These are phyloP conservation scores for Actinomortierella wolfii DNA, from an alignment of 371 early-diverging fungal genomes.

Conservation along the genomic window DNA sequence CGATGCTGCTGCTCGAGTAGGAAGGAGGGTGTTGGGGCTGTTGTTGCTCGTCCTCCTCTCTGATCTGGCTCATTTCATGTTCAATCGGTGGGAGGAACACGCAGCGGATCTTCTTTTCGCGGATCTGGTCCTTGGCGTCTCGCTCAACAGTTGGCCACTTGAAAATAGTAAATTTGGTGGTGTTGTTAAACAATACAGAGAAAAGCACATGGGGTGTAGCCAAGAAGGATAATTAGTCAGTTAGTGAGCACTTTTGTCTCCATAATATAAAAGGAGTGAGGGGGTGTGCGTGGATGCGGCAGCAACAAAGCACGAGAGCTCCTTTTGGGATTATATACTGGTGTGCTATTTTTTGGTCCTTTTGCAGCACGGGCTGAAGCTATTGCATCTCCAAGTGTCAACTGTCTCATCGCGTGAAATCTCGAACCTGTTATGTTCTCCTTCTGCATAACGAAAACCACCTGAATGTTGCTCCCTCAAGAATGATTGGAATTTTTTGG, in stretches of 20 bases:
- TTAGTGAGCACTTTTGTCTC: too few species aligned
- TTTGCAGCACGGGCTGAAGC: not conserved
- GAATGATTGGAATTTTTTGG: too few species aligned
- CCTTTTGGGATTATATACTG: too few species aligned
- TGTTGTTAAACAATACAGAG: too few species aligned
- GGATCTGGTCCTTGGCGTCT: conserved; percentile 53
- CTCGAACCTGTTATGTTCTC: not conserved
- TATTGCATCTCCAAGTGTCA: not conserved
- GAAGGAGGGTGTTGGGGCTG: conserved; percentile 3
- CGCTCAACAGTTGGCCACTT: conserved; percentile 67
- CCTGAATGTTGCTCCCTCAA: too few species aligned
- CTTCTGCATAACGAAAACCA: conserved; percentile 2
- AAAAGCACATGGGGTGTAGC: too few species aligned
- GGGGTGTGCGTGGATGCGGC: too few species aligned
- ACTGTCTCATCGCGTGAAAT: not conserved
- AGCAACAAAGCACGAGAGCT: too few species aligned
- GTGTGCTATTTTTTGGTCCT: too few species aligned
- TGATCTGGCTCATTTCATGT: conserved; percentile 28
- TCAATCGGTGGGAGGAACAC: conserved; percentile 51
- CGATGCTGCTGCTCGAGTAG: conserved; percentile 19
- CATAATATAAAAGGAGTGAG: too few species aligned
- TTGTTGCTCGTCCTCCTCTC: conserved; percentile 23
- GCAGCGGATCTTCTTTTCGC: conserved; percentile 70
- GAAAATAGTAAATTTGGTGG: not conserved
- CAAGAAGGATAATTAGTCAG: too few species aligned